A percentile compares a stretch with the other conserved stretches of the same genome.
Conservation (phyloP, 1,139 yeast genomes). For the Pichia sp. region DNA sequence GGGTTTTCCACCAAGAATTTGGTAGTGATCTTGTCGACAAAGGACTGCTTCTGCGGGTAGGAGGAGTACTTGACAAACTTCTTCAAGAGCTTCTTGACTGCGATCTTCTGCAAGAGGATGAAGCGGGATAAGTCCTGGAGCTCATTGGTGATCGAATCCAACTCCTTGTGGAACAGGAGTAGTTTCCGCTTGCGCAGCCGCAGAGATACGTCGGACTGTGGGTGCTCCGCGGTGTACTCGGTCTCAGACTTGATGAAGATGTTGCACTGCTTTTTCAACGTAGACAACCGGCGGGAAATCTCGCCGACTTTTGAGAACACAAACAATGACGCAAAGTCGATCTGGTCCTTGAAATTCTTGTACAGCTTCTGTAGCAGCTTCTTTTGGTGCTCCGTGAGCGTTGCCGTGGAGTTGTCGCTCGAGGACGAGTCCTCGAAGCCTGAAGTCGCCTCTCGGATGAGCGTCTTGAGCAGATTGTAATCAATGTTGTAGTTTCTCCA, state of each 20-base stretch:
- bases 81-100: constrained; percentile 73
- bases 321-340: constrained; percentile 44
- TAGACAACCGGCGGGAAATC: constrained; percentile 30
- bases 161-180: constrained; percentile 32
- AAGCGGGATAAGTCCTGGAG: constrained; percentile 71
- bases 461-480: constrained; percentile 67
- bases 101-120: constrained; percentile 75
- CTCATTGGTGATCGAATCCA: constrained; percentile 50
- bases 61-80: constrained; percentile 66
- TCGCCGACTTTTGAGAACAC: constrained; percentile 66
- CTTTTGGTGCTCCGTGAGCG: constrained; percentile 21
- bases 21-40: constrained; percentile 37
- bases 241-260: constrained; percentile 25
- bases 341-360: constrained; percentile 35
- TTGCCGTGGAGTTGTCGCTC: constrained; percentile 6
- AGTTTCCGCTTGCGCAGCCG: constrained; percentile 22
- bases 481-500: constrained; percentile 84
- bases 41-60: constrained; percentile 36
- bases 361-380: constrained; percentile 26
- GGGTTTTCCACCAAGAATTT: constrained; percentile 38
- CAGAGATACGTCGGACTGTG: neutral
- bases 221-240: constrained; percentile 15
- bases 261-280: constrained; percentile 26
- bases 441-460: constrained; percentile 51
- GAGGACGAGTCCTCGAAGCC: constrained; percentile 18